These are phyloP conservation scores for Rhodotorula sp. DNA, from an alignment of 1,284 basidiomycete genomes.

Conservation along the genomic window DNA sequence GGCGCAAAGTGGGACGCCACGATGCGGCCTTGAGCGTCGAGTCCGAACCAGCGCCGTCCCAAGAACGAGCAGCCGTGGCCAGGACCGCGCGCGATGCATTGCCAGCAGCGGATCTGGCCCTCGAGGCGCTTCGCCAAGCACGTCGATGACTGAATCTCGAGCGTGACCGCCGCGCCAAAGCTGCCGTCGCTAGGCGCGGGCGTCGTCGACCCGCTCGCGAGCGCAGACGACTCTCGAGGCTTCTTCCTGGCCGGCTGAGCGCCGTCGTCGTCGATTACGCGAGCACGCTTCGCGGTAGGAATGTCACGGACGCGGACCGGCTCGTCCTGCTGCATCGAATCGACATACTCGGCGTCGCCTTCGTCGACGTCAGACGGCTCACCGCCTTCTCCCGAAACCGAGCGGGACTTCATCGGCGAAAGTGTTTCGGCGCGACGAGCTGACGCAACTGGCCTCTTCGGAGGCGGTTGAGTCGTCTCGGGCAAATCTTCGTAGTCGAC, in stretches of 20 bases:
- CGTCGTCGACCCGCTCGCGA: neutral
- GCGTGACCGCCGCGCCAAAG: constrained; percentile 2
- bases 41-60: constrained; percentile 29
- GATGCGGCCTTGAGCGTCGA: constrained; percentile 15
- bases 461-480: neutral
- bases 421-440: too few relatives aligned
- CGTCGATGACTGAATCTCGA: constrained; percentile 18
- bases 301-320: too few relatives aligned
- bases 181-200: neutral
- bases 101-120: constrained; percentile 28
- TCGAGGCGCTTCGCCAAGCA: constrained; percentile 33
- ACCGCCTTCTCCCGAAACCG: too few relatives aligned
- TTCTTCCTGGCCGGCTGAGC: neutral
- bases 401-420: too few relatives aligned
- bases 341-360: too few relatives aligned
- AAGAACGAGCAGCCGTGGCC: constrained; percentile 28
- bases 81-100: constrained; percentile 26
- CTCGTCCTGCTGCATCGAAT: too few relatives aligned
- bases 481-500: neutral
- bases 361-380: too few relatives aligned
- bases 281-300: neutral
- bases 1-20: constrained; percentile 10
- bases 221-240: neutral
- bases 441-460: neutral
- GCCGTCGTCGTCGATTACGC: neutral